phyloP scores from a whole-genome alignment of 2,329 filamentous ascomycete genomes.

The Penicillium hordei region DNA sequence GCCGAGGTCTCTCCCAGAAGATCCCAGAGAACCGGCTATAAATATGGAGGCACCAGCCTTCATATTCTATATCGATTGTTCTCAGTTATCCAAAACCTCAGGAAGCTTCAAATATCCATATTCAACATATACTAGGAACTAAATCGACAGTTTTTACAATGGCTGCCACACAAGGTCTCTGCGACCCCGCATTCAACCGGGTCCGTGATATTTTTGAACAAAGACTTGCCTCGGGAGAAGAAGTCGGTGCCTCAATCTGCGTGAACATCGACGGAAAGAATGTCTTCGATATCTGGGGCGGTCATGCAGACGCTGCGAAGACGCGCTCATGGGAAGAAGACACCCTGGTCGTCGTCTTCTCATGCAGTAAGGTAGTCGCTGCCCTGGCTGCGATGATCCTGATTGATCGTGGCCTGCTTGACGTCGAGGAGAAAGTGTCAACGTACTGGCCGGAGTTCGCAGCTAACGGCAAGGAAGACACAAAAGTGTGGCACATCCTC shows the following conservation, averaged over 20 bases:
- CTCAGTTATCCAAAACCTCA: neutral
- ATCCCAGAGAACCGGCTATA: neutral
- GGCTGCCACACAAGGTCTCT: conserved; percentile 37
- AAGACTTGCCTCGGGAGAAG: conserved; percentile 40
- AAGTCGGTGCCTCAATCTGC: conserved; percentile 49
- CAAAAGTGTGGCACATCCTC: conserved; percentile 29
- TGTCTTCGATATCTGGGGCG: conserved; percentile 47
- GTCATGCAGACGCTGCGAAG: conserved; percentile 23
- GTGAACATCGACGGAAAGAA: conserved; percentile 50
- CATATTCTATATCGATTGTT: no score
- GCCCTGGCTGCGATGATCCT: conserved; percentile 28
- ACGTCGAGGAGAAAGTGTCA: conserved; percentile 27
- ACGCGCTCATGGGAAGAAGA: conserved; percentile 40
- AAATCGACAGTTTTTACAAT: conserved; percentile 9
- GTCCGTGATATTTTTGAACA: conserved; percentile 38
- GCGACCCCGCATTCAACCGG: conserved; percentile 38
- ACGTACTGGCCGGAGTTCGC: conserved; percentile 38
- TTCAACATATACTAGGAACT: neutral
- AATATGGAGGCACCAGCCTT: neutral
- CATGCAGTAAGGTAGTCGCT: conserved; percentile 29
- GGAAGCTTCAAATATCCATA: neutral
- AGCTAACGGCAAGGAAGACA: conserved; percentile 31
- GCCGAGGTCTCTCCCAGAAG: neutral
- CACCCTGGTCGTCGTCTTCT: conserved; percentile 32
- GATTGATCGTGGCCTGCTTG: conserved; percentile 28